These are phyloP conservation scores for Dipteronia dyeriana DNA, from an alignment of 345 rosid genomes.

Conservation along the genomic window DNA sequence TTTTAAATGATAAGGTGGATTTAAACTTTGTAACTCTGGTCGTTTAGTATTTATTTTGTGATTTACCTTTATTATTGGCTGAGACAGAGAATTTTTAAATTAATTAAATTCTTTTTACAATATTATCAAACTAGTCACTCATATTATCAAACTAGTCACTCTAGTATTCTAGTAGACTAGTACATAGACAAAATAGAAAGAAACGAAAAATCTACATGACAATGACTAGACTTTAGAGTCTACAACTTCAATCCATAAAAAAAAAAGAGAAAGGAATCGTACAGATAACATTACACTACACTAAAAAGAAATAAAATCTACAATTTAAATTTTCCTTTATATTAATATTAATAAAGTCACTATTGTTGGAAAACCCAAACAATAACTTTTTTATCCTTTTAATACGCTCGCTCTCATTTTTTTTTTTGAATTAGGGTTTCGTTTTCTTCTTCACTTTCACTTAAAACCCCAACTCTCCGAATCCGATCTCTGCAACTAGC, in stretches of 20 bases:
- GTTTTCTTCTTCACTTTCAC: constrained; percentile 17
- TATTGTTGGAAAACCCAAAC: constrained; percentile 40
- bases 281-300: background rate
- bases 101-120: too few relatives aligned
- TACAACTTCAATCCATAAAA: background rate
- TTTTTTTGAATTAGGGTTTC: constrained; percentile 59
- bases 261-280: constrained; percentile 5
- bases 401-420: background rate
- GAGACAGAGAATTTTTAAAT: too few relatives aligned
- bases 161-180: too few relatives aligned
- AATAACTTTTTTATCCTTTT: constrained; percentile 19
- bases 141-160: too few relatives aligned
- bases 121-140: too few relatives aligned
- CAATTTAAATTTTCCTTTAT: constrained; percentile 8
- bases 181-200: background rate
- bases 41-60: too few relatives aligned
- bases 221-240: background rate
- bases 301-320: constrained; percentile 16
- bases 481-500: constrained; percentile 46
- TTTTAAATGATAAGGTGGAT: too few relatives aligned
- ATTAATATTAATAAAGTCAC: constrained; percentile 16
- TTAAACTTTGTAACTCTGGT: too few relatives aligned
- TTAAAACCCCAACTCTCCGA: constrained; percentile 30
- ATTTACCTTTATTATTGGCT: too few relatives aligned
- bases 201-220: background rate